Evolutionary conservation across 78 protist genomes (phyloP).

Genomic region (Chrysochromulina parva): DNA sequence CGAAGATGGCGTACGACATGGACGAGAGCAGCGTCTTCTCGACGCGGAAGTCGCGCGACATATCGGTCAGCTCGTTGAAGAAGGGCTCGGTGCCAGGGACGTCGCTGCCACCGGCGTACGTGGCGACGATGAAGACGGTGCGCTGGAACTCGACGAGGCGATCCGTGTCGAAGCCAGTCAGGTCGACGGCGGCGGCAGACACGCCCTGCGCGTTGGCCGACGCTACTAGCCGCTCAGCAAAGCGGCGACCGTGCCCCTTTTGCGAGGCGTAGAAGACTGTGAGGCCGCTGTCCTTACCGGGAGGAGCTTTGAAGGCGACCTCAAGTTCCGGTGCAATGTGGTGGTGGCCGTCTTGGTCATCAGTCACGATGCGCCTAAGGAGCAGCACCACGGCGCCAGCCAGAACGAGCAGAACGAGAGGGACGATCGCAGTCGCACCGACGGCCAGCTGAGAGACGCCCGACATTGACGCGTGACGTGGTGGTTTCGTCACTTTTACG

Average conservation of each 20-base stretch:
- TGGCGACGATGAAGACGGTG: conserved; percentile 39
- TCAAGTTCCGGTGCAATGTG: too few species aligned
- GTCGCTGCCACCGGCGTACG: conserved; percentile 62
- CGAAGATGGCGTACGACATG: conserved; percentile 54
- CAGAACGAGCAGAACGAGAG: too few species aligned
- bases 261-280: background rate
- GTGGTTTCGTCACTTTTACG: too few species aligned
- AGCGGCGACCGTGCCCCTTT: background rate
- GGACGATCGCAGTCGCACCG: too few species aligned
- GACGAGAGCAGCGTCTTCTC: background rate
- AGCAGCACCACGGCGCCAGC: too few species aligned
- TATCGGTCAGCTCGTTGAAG: background rate
- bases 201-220: background rate
- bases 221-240: background rate
- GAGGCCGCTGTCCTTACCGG: too few species aligned
- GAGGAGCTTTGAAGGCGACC: too few species aligned
- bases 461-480: too few species aligned
- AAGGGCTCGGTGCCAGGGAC: background rate
- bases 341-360: too few species aligned
- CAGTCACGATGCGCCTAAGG: too few species aligned
- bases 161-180: background rate
- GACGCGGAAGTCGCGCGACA: conserved; percentile 33
- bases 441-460: too few species aligned
- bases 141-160: background rate
- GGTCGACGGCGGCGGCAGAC: background rate